Conservation (phyloP, 1,284 basidiomycete genomes). For the Lignosus rhinocerotis region DNA sequence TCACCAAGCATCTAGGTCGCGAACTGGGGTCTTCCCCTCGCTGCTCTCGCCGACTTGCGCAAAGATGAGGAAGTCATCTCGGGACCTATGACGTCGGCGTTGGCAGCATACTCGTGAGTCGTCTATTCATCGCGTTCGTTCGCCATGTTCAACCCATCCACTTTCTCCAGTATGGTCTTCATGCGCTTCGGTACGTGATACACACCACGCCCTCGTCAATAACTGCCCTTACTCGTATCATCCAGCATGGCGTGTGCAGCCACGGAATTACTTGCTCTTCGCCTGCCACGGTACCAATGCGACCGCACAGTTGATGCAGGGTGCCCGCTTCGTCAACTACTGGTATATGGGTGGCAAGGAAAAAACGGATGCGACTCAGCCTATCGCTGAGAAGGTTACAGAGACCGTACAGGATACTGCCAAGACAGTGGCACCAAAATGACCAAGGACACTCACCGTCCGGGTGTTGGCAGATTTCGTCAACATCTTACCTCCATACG, state of each 20-base stretch:
- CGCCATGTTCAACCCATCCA: slow-evolving; percentile 1
- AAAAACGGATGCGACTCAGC: slow-evolving; percentile 43
- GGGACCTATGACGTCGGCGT: slow-evolving; percentile 90
- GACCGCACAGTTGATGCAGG: slow-evolving; percentile 83
- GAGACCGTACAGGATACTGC: slow-evolving; percentile 42
- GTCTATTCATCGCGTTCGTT: background rate
- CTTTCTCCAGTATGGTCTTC: slow-evolving; percentile 75
- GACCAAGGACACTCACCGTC: slow-evolving; percentile 4
- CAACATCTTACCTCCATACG: slow-evolving; percentile 6
- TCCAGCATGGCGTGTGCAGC: slow-evolving; percentile 90
- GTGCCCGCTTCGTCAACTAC: slow-evolving; percentile 85
- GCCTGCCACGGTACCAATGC: slow-evolving; percentile 91
- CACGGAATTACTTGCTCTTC: slow-evolving; percentile 92
- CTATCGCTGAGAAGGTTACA: slow-evolving; percentile 40
- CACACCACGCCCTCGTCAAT: background rate
- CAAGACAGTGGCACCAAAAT: slow-evolving; percentile 37
- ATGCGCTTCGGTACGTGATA: slow-evolving; percentile 81
- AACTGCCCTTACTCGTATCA: background rate
- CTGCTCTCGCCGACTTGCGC: slow-evolving; percentile 84
- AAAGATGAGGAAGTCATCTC: slow-evolving; percentile 97
- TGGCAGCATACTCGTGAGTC: slow-evolving; percentile 89
- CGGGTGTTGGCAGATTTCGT: slow-evolving; percentile 4
- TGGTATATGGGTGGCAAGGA: slow-evolving; percentile 84
- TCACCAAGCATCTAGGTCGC: slow-evolving; percentile 63
- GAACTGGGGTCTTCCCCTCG: slow-evolving; percentile 95